Base-by-base conservation (phyloP, 306 rosid genomes). In the Hippophae tibetana region DNA sequence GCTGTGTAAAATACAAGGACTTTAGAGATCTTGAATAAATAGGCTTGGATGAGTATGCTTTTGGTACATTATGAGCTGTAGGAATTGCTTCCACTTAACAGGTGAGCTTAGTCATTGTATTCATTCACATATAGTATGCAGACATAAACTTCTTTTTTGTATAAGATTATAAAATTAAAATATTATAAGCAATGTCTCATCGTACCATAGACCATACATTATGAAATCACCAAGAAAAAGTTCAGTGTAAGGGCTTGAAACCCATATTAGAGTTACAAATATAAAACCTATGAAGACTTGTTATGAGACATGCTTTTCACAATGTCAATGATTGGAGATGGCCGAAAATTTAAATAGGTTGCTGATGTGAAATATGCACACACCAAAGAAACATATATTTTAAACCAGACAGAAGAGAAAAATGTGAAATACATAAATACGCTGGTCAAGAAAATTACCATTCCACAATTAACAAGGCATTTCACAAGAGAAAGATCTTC, bases 331-430 rank as follows among this genome's bases (percentile, higher is more conserved):
- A 84, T 40, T 5, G 95, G 95, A 27, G 56, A 50, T 5, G 86
- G 89, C 69, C 86, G 75, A 60, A 75, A 54, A 66, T 84, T 75
- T 67, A 79, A 84, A 72, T 69, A 64, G 7, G 92, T 81, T 8
- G 92, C 95, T 0, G 78, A 61, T 47, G 62, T 70, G 69, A 84
- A 68, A 79, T 84, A 87, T 59, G 82, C 84, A 64, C 79, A 75
- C 46, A 61, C 90, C 61, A 72, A 57, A 60, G 71, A 69, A 12
- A 81, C 92, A 12, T 81, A 76, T 23, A 84, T 66, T 72, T 61
- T 84, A 69, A 79, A 84, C 92, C 90, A 87, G 72, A 75, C 23
- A 26, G 79, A 77, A 1, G 72, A 65, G 56, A 67, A 66, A 63
- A 84, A 67, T 54, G 72, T 71, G 54, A 43, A 65, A 73, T 75